Base-by-base conservation (phyloP, 192 early-diverging fungal genomes). In the Rhizoclosmatium sp. region DNA sequence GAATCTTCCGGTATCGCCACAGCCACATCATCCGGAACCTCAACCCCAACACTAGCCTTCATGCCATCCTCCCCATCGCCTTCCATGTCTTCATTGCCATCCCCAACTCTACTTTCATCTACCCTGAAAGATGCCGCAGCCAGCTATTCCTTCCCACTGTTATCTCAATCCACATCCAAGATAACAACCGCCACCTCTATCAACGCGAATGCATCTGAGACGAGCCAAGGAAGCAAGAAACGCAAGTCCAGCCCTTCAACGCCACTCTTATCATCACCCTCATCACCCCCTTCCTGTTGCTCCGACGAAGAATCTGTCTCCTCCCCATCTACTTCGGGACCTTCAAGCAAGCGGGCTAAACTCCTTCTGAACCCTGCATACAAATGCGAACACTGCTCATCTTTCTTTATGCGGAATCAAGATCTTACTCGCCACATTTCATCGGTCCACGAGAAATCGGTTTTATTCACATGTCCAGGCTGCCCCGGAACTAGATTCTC, bases 401-500 rank as follows among this genome's bases (percentile, higher is more conserved):
- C 69, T 49, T 45, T 56, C 10, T 71, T 71, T 44, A n/a, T 31
- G 41, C 4, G 69, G 10, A 71, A 71, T 49, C 69, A 71, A 44
- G 69, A 71, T 39, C 51, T 56, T 46, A 71, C 69, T 3, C 48
- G 69, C 3, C 69, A 71, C 56, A 16, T 56, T 19, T 4, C 9
- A 5, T 54, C 47, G 21, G 41, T 71, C 3, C 69, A 71, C 49
- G 69, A 71, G 48, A n/a, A 44, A 23, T 10, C n/a, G 19, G 69
- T 71, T 58, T 5, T 71, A 4, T 71, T 71, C 42, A 41, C 49
- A 23, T 71, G 69, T 41, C 69, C 69, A 9, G 51, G 39, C 3
- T 71, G 69, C 47, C 69, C 69, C 23, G 69, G 69, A 4, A 71
- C 69, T 31, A 31, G 69, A 44, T 71, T 71, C 69, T 71, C 69